phyloP scores from a whole-genome alignment of 2,329 filamentous ascomycete genomes.

The Aspergillus sergii region DNA sequence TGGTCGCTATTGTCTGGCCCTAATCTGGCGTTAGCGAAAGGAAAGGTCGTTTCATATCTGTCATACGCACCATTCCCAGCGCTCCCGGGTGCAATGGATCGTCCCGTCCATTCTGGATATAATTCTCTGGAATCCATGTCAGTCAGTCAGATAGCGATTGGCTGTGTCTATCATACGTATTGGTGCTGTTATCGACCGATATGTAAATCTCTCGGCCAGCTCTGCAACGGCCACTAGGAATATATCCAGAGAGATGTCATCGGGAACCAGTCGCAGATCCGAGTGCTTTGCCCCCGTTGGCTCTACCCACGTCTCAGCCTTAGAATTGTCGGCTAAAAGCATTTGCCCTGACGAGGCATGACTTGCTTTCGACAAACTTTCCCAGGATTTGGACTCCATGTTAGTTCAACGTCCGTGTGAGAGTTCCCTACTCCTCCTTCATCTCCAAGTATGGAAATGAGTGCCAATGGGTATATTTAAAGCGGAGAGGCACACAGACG shows the following conservation, averaged over 20 bases:
- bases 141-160: neutral
- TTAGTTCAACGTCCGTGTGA: neutral
- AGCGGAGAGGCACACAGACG: neutral
- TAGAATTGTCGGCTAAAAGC: neutral
- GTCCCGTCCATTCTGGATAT: neutral
- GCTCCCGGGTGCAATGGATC: neutral
- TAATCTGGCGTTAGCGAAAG: neutral
- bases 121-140: neutral
- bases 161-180: conserved; percentile 1
- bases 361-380: neutral
- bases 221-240: conserved; percentile 8
- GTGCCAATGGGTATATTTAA: neutral
- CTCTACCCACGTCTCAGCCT: neutral
- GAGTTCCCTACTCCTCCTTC: neutral
- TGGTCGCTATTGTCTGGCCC: neutral
- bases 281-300: neutral
- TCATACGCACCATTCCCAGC: neutral
- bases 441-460: neutral
- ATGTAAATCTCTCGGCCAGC: conserved; percentile 7
- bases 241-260: conserved; percentile 10
- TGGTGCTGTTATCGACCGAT: conserved; percentile 5
- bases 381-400: neutral
- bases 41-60: neutral
- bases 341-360: neutral
- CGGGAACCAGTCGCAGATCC: conserved; percentile 14